Evolutionary conservation across 495 filamentous ascomycete species (phyloP).

Genomic region (Pyrenula aspistea): DNA sequence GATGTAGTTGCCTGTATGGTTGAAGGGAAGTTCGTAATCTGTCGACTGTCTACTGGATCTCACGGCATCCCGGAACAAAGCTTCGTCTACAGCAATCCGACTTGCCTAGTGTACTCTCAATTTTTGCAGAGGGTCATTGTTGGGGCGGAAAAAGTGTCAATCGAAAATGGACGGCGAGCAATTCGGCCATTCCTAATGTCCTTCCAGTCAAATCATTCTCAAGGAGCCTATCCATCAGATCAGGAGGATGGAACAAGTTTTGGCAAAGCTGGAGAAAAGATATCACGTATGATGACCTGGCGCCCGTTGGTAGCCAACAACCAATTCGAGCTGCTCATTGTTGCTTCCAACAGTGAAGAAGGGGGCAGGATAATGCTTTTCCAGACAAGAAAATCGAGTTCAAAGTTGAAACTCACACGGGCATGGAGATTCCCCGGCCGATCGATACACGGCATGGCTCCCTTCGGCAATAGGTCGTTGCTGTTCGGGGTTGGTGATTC

Average conservation of each 20-base stretch:
- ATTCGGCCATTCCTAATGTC: neutral
- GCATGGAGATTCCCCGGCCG: neutral
- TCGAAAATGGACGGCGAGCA: conserved; percentile 7
- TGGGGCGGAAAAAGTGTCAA: conserved; percentile 17
- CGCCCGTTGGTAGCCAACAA: neutral
- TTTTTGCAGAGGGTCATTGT: conserved; percentile 28
- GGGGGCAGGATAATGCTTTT: neutral
- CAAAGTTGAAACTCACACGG: neutral
- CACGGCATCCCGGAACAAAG: conserved; percentile 25
- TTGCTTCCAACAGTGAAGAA: neutral
- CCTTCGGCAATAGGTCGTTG: conserved; percentile 19
- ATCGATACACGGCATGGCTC: conserved; percentile 30
- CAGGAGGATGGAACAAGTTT: neutral
- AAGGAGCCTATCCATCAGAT: neutral
- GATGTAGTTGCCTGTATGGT: neutral
- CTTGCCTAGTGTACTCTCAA: conserved; percentile 27
- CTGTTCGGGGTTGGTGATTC: conserved; percentile 11
- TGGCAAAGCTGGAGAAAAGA: neutral
- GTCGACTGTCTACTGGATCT: neutral
- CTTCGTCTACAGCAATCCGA: conserved; percentile 27
- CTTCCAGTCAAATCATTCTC: neutral
- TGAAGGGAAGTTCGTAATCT: neutral
- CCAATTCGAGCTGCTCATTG: neutral
- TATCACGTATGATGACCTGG: neutral
- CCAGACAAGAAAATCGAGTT: neutral